These are phyloP conservation scores for Xylariaceae sp. DNA, from an alignment of 2,329 filamentous ascomycete genomes.

Conservation along the genomic window DNA sequence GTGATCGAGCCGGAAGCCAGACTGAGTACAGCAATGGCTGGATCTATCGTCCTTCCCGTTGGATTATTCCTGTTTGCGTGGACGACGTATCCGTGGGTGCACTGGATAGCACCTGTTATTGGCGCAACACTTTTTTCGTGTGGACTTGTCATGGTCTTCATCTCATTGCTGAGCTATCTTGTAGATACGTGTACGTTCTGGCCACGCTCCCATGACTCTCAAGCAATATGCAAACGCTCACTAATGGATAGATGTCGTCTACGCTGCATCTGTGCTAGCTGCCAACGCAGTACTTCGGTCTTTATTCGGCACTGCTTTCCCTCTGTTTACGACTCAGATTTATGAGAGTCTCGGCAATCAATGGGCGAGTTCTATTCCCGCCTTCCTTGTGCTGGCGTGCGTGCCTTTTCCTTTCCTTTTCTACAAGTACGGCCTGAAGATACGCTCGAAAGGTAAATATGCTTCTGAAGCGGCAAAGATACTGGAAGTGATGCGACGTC, in stretches of 20 bases:
- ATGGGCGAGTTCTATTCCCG: not conserved
- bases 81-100: not conserved
- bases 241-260: not conserved
- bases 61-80: constrained; percentile 12
- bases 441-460: not conserved
- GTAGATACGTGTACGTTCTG: not conserved
- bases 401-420: not conserved
- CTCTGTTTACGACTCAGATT: not conserved
- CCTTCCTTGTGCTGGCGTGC: not conserved
- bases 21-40: not conserved
- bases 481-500: not conserved
- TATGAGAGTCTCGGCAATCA: not conserved
- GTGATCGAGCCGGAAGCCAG: constrained; percentile 3
- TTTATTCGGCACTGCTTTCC: not conserved
- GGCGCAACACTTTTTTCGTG: not conserved
- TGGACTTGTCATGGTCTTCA: constrained; percentile 2
- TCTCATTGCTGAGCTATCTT: not conserved
- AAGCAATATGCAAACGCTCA: not conserved
- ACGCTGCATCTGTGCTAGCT: not conserved
- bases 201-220: not conserved
- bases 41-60: not conserved
- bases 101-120: constrained; percentile 5
- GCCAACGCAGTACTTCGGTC: not conserved
- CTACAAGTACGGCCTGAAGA: not conserved
- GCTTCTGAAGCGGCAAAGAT: not conserved